Evolutionary conservation across 495 filamentous ascomycete genomes (phyloP), one percentile per base, ranked within the genome.

Genomic region (Bacidia gigantensis): DNA sequence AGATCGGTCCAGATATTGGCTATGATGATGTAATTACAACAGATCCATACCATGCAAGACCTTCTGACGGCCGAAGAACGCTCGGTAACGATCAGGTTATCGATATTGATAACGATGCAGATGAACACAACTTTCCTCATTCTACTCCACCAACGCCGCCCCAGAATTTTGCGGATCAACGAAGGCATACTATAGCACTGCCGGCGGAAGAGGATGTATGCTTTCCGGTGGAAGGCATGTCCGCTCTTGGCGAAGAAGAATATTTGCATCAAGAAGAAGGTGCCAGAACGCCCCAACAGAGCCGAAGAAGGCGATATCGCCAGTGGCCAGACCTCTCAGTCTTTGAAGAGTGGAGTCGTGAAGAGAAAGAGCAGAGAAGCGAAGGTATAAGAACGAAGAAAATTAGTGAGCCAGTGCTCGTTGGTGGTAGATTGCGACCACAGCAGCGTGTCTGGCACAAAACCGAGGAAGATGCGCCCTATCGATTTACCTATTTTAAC

Each of bases 401-500:
- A 62, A 87, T 95, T 55, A 89, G 82, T 21, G 92, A 98, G 58
- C 93, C 93, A 7, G 79, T 95, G 64, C 77, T 97, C 49, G 80
- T 98, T 48, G 87, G 85, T 46, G 92, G 92, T 7, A 77, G 92
- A 50, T 63, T 97, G 47, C 80, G 92, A 9, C 88, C 92, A 7
- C 81, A 87, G 53, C 86, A 84, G 58, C 65, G 67, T 49, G 71
- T 73, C 3, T 98, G 92, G 92, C 87, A 89, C 64, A 76, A 81
- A 22, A 81, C 84, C 52, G 86, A 92, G 57, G 89, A 95, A 35
- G 93, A 95, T 48, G 81, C 81, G 0, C 92, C 92, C 0, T 98
- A 93, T 62, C 79, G 92, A 41, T 97, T 94, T 63, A 98, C 92
- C 1, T 98, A 98, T 60, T 98, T 98, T 73, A 96, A 95, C 63